phyloP scores from a whole-genome alignment of 164 flowering plant species.

The Malania oleifera region DNA sequence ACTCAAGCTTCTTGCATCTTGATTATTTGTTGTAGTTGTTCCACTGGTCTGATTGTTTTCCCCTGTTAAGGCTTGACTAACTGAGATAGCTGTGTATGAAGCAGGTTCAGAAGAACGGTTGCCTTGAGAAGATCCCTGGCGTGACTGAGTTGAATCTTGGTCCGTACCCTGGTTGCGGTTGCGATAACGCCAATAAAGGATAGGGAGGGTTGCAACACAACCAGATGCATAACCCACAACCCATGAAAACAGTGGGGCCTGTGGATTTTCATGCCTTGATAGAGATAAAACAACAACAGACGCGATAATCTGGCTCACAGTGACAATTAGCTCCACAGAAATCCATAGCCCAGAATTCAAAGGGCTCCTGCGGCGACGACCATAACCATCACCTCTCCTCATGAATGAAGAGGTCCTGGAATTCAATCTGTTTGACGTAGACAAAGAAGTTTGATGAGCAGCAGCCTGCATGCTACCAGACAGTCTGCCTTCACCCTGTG shows the following conservation, averaged over 20 bases:
- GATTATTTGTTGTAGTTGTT: neutral
- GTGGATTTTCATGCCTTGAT: constrained; percentile 29
- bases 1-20: neutral
- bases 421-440: neutral
- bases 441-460: neutral
- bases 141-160: constrained; percentile 1
- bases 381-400: constrained; percentile 4
- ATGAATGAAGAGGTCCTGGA: constrained; percentile 4
- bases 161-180: constrained; percentile 1
- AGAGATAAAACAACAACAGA: constrained; percentile 27
- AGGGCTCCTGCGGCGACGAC: constrained; percentile 25
- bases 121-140: neutral
- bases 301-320: constrained; percentile 30
- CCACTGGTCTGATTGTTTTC: neutral
- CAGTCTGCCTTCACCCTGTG: neutral
- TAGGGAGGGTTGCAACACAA: constrained; percentile 30
- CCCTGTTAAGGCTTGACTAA: neutral
- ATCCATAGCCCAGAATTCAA: constrained; percentile 33
- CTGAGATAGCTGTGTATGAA: neutral
- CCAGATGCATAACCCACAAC: constrained; percentile 36
- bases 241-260: constrained; percentile 26
- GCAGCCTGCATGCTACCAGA: neutral
- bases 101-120: neutral
- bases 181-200: constrained; percentile 27
- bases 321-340: constrained; percentile 29